Evolutionary conservation across 148 eudicot genomes (phyloP).

Genomic region (Amaranthus hypochondriacus): DNA sequence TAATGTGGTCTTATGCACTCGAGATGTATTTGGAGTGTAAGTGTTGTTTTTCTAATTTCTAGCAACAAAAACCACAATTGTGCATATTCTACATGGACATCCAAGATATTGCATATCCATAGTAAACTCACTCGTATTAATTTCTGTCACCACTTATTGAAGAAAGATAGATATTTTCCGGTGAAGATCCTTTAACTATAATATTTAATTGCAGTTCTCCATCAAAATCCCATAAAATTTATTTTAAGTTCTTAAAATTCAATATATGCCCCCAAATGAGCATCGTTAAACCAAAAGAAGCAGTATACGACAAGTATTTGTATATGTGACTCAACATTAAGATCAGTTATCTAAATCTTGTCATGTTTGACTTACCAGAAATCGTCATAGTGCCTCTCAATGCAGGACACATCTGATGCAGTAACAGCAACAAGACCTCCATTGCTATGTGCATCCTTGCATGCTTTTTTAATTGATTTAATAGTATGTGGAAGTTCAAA

Average conservation of each 20-base stretch:
- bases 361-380: slow-evolving; percentile 50
- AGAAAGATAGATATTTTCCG: neutral
- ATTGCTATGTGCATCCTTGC: slow-evolving; percentile 72
- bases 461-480: slow-evolving; percentile 66
- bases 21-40: no score
- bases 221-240: no score
- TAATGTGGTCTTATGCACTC: no score
- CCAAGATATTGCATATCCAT: neutral
- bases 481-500: slow-evolving; percentile 94
- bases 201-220: no score
- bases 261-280: neutral
- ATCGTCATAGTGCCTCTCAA: slow-evolving; percentile 90
- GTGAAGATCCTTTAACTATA: neutral
- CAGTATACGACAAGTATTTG: neutral
- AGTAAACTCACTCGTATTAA: neutral
- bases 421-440: slow-evolving; percentile 92
- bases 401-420: slow-evolving; percentile 93
- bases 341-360: neutral
- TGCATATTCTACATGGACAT: neutral
- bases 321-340: neutral
- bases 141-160: neutral
- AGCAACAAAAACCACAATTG: no score
- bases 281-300: neutral
- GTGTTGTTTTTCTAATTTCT: no score
- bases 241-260: neutral